Conservation (phyloP, 371 early-diverging fungal genomes). For the Batrachochytrium dendrobatidis region DNA sequence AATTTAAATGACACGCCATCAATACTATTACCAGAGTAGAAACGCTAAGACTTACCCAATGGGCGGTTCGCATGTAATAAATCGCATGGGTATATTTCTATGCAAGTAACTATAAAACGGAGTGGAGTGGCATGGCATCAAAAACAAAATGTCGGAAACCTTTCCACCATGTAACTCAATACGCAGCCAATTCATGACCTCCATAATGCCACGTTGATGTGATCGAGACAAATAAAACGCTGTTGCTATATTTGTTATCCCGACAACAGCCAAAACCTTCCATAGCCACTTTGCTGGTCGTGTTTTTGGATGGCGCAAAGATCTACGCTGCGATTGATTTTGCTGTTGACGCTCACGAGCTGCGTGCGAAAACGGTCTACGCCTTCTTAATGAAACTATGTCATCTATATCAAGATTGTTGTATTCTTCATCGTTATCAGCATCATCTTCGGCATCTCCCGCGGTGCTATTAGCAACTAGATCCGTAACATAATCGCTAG, state of each 20-base stretch:
- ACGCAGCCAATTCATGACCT: constrained; percentile 69
- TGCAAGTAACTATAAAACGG: constrained; percentile 80
- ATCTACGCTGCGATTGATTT: constrained; percentile 8
- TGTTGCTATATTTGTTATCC: constrained; percentile 58
- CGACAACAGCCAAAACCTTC: constrained; percentile 23
- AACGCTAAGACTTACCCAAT: constrained; percentile 28
- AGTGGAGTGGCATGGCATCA: constrained; percentile 96
- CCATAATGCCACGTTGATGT: constrained; percentile 90
- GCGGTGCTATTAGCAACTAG: too few relatives aligned
- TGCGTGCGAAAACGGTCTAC: too few relatives aligned
- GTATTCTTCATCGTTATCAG: too few relatives aligned
- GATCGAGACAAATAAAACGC: constrained; percentile 61
- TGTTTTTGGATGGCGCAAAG: neutral
- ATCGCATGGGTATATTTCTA: constrained; percentile 59
- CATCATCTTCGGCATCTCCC: too few relatives aligned
- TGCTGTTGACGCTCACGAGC: constrained; percentile 3
- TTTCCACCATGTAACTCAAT: constrained; percentile 24
- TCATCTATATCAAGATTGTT: too few relatives aligned
- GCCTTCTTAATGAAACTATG: too few relatives aligned
- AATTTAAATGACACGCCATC: neutral
- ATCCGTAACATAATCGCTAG: too few relatives aligned
- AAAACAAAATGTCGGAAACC: constrained; percentile 49
- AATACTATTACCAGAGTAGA: neutral
- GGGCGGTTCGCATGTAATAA: constrained; percentile 88
- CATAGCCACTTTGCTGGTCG: neutral